Base-by-base conservation (phyloP, 257 asterid species). In the Nyctanthes arbortristis region DNA sequence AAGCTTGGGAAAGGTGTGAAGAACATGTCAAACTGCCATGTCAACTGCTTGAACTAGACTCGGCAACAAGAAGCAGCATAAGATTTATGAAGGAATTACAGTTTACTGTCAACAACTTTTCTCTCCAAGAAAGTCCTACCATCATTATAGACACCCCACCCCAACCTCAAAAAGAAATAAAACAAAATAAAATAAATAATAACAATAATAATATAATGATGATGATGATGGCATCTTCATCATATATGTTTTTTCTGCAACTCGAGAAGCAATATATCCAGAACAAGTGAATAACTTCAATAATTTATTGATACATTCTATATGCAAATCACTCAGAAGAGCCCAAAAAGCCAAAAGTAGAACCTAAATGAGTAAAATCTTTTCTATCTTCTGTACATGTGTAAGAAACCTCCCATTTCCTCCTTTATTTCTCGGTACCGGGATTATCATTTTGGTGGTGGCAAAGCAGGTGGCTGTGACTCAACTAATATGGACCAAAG, bases 401-500 rank as follows among this genome's bases (percentile, higher is more conserved):
- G 28, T 58, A n/a, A n/a, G 52, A 64, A 65, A 77, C 70, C 79
- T 75, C 73, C 71, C 72, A n/a, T n/a, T n/a, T n/a, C n/a, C n/a
- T n/a, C n/a, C n/a, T n/a, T n/a, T n/a, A n/a, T n/a, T 62, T 63
- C 25, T 49, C 66, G 43, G 39, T n/a, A n/a, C 45, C 39, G 80
- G 75, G 72, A 36, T 39, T 56, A 59, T 85, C 85, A 84, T 70
- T 76, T 81, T 16, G 88, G 79, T 31, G 85, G 84, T 12, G 90
- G 91, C 79, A 80, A 74, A 13, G 93, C 78, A 18, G 77, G 92
- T 27, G 83, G 88, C 64, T 89, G 92, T n/a, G 97, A 84, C 76
- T 92, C 95, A 73, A 93, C 95, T 75, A 93, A 64, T 75, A 93
- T 90, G 22, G 98, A 88, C 98, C 98, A 93, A 32, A 93, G 88